phyloP scores from a whole-genome alignment of 2,329 filamentous ascomycete species.

The Neodidymelliopsis sp. region DNA sequence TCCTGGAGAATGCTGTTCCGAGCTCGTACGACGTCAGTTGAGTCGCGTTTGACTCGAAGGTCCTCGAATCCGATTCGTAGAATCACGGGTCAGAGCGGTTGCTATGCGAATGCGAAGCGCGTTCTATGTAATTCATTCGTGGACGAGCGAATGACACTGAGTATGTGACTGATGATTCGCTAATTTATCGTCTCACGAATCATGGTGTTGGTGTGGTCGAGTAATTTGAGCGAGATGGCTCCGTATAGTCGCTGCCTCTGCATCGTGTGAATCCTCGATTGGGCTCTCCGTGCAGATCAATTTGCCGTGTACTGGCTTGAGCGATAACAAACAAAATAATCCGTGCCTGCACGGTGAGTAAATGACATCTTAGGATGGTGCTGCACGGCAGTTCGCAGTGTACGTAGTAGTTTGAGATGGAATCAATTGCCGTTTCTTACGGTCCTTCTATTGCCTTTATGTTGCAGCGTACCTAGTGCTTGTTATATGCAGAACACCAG shows the following conservation, averaged over 20 bases:
- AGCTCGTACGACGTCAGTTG: not conserved
- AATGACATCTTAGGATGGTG: not conserved
- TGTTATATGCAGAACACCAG: not conserved
- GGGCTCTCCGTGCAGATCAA: not conserved
- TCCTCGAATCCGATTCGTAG: not conserved
- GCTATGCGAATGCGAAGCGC: not conserved
- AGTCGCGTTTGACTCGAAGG: not conserved
- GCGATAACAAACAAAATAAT: conserved; percentile 5
- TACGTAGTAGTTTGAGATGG: conserved; percentile 7
- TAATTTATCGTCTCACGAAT: conserved; percentile 1
- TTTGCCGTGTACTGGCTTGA: not conserved
- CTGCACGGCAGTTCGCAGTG: not conserved
- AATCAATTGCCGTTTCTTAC: conserved; percentile 29
- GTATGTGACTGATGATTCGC: not conserved
- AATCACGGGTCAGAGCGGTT: not conserved
- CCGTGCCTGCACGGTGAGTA: conserved; percentile 1
- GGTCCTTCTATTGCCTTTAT: conserved; percentile 34
- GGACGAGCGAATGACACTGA: not conserved
- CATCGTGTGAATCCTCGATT: conserved; percentile 8
- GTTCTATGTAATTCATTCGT: not conserved
- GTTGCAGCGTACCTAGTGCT: conserved; percentile 17
- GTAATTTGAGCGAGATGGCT: conserved; percentile 14
- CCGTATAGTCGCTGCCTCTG: conserved; percentile 5
- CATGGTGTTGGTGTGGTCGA: conserved; percentile 10
- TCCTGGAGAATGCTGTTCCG: not conserved